Percentiles rank a stretch among this genome's conserved stretches.
Evolutionary conservation across 2,329 filamentous ascomycete genomes (phyloP).

Genomic region (Pseudocercospora vitis): DNA sequence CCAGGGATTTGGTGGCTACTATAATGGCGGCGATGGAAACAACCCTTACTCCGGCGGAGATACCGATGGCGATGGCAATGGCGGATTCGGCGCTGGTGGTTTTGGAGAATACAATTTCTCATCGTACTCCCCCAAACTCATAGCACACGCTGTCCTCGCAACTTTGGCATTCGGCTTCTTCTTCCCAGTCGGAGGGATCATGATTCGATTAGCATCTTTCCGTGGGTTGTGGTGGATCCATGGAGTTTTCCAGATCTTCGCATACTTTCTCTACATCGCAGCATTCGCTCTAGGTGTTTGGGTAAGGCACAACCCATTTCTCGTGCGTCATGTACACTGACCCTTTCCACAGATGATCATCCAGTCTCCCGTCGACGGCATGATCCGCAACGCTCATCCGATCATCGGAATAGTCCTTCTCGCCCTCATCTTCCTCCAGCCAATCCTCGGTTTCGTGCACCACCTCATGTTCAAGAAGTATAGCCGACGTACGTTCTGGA

Average conservation of each 20-base stretch:
- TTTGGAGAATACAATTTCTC: slow-evolving; percentile 20
- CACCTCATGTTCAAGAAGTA: slow-evolving; percentile 54
- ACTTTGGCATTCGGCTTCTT: slow-evolving; percentile 49
- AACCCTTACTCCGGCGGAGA: slow-evolving; percentile 18
- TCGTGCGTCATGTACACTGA: too few species aligned
- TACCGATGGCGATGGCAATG: slow-evolving; percentile 13
- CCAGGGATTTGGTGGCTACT: slow-evolving; percentile 18
- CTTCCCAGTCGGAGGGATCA: slow-evolving; percentile 49
- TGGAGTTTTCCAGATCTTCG: slow-evolving; percentile 51
- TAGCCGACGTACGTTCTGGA: slow-evolving; percentile 48
- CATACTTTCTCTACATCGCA: slow-evolving; percentile 50
- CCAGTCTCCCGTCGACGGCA: slow-evolving; percentile 42
- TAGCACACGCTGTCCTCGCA: slow-evolving; percentile 49
- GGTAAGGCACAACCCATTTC: too few species aligned
- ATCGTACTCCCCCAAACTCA: slow-evolving; percentile 39
- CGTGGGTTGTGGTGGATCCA: slow-evolving; percentile 48
- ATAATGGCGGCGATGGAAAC: slow-evolving; percentile 3
- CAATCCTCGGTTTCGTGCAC: slow-evolving; percentile 54
- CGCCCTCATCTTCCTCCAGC: slow-evolving; percentile 56
- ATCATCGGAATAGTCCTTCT: slow-evolving; percentile 57
- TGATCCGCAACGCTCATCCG: slow-evolving; percentile 47
- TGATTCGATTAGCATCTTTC: slow-evolving; percentile 48
- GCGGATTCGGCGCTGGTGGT: slow-evolving; percentile 14
- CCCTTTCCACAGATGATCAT: slow-evolving; percentile 8
- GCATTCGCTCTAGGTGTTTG: slow-evolving; percentile 55